Percentiles rank a stretch among this genome's conserved stretches.
Evolutionary conservation across 805 yeast species (phyloP).

Genomic region (Tetrapisispora phaffii): DNA sequence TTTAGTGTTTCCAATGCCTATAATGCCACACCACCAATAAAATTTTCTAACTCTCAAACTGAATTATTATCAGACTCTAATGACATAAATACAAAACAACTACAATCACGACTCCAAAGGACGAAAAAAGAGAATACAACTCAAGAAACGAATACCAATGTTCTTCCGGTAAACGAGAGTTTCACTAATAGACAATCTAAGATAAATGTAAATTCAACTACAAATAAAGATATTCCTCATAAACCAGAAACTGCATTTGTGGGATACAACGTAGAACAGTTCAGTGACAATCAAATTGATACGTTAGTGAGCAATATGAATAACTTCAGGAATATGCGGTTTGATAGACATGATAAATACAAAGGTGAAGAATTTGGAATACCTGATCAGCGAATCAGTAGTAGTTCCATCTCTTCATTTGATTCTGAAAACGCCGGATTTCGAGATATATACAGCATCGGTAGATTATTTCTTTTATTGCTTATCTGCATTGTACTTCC

Average conservation of each 20-base stretch:
- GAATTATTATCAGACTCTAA: background rate
- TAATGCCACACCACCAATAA: conserved; percentile 4
- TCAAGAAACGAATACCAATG: background rate
- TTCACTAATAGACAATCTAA: background rate
- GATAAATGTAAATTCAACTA: background rate
- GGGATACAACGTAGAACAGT: background rate
- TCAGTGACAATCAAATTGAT: conserved; percentile 3
- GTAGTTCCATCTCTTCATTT: conserved; percentile 17
- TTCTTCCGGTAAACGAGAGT: background rate
- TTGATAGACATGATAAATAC: background rate
- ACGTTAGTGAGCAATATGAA: background rate
- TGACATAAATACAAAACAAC: background rate
- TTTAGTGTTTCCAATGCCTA: conserved; percentile 1
- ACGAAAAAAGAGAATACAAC: background rate
- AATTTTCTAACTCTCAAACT: background rate
- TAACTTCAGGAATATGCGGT: background rate
- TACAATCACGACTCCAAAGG: too few relatives aligned
- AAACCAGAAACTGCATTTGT: background rate
- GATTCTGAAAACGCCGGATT: conserved; percentile 15
- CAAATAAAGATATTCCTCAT: background rate
- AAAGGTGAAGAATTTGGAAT: background rate
- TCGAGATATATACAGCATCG: conserved; percentile 17
- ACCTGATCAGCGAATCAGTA: conserved; percentile 16
- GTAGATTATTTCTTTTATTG: conserved; percentile 12
- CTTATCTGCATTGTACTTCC: conserved; percentile 18